These are phyloP conservation scores for Aspergillus sclerotioniger DNA, from an alignment of 495 filamentous ascomycete genomes.

Conservation along the genomic window DNA sequence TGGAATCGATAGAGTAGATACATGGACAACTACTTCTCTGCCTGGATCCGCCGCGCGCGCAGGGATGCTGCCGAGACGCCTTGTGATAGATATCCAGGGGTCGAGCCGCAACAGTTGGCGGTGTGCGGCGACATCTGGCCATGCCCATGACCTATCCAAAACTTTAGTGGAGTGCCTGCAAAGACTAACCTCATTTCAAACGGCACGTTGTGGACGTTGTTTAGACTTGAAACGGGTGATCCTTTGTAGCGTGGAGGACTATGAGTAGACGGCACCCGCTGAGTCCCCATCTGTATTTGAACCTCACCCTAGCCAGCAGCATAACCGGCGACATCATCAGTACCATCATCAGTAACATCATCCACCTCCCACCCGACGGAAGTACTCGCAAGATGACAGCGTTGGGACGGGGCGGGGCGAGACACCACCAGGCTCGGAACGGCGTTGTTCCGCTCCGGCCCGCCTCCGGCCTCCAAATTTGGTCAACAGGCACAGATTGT, in stretches of 20 bases:
- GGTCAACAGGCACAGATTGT: not conserved
- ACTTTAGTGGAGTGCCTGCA: not conserved
- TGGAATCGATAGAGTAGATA: not conserved
- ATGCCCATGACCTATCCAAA: slow-evolving; percentile 2
- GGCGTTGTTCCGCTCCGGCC: slow-evolving; percentile 26
- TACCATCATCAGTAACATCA: too few relatives aligned
- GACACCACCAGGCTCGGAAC: not conserved
- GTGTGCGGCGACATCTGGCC: not conserved
- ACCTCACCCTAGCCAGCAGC: too few relatives aligned
- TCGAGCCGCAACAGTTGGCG: not conserved
- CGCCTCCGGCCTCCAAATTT: slow-evolving; percentile 15
- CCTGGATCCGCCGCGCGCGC: not conserved
- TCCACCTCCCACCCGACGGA: too few relatives aligned
- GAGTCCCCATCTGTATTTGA: too few relatives aligned
- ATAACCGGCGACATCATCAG: too few relatives aligned
- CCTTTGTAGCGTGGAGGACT: too few relatives aligned
- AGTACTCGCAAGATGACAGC: too few relatives aligned
- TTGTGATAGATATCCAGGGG: not conserved
- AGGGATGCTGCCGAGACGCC: not conserved
- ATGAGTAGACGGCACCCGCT: too few relatives aligned
- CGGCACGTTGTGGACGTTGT: too few relatives aligned
- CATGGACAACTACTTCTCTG: not conserved
- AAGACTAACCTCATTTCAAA: too few relatives aligned
- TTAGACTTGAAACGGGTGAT: too few relatives aligned
- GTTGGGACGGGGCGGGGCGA: not conserved